These are phyloP conservation scores for Pythium rishiriense DNA, from an alignment of 352 stramenopile species.

Conservation along the genomic window DNA sequence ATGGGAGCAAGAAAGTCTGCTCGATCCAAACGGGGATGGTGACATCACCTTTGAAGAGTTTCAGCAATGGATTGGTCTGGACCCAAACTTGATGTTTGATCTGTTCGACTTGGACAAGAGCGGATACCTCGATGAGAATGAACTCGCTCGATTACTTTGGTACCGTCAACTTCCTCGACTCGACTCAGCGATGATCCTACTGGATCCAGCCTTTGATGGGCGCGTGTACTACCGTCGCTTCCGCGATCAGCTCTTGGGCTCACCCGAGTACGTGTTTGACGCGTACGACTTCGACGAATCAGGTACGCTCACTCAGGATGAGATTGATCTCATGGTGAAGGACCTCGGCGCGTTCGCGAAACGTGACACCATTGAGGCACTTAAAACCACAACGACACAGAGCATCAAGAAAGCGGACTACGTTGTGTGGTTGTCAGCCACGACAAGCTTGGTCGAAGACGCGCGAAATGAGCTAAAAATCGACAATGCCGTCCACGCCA, in stretches of 20 bases:
- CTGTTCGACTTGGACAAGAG: slow-evolving; percentile 85
- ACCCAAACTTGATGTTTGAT: slow-evolving; percentile 82
- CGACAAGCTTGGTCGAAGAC: slow-evolving; percentile 61
- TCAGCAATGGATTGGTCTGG: slow-evolving; percentile 60
- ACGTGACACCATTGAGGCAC: slow-evolving; percentile 31
- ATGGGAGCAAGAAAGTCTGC: slow-evolving; percentile 37
- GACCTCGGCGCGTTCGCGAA: slow-evolving; percentile 62
- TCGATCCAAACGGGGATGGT: slow-evolving; percentile 57
- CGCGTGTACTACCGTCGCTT: slow-evolving; percentile 81
- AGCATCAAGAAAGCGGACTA: slow-evolving; percentile 57
- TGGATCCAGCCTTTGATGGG: slow-evolving; percentile 82
- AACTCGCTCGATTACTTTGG: slow-evolving; percentile 63
- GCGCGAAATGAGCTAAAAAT: slow-evolving; percentile 64
- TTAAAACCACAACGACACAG: slow-evolving; percentile 39
- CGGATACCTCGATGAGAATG: slow-evolving; percentile 81
- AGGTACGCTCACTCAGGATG: slow-evolving; percentile 46
- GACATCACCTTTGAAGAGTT: slow-evolving; percentile 76
- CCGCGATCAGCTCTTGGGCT: slow-evolving; percentile 34
- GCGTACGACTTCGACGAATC: slow-evolving; percentile 79
- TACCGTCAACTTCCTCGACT: slow-evolving; percentile 72
- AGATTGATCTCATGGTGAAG: slow-evolving; percentile 68
- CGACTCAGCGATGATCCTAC: slow-evolving; percentile 62
- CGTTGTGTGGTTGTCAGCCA: slow-evolving; percentile 52
- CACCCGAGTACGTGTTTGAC: slow-evolving; percentile 61
- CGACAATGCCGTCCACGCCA: slow-evolving; percentile 94